Conservation (phyloP, 2,329 filamentous ascomycete genomes). For the Penicillium sp. region DNA sequence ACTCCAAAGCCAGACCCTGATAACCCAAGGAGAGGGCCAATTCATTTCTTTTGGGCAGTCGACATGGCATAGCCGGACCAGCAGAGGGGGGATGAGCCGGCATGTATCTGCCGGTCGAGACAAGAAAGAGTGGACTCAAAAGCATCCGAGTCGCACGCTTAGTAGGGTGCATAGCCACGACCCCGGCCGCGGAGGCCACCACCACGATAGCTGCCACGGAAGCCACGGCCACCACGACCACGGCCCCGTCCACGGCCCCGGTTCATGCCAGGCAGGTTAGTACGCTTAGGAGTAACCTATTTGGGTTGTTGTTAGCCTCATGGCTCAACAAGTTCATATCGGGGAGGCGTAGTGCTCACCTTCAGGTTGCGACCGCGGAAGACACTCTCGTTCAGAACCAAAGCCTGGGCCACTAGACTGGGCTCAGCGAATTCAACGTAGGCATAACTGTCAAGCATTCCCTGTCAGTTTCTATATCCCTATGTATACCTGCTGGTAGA, state of each 20-base stretch:
- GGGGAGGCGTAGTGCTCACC: conserved; percentile 50
- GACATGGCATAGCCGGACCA: not conserved
- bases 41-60: not conserved
- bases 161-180: conserved; percentile 47
- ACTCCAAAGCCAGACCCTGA: conserved; percentile 26
- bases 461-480: not conserved
- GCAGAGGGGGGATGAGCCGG: not conserved
- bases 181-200: conserved; percentile 50
- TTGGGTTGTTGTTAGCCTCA: conserved; percentile 28
- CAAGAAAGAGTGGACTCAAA: not conserved
- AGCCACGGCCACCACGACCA: conserved; percentile 51
- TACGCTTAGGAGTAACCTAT: conserved; percentile 83
- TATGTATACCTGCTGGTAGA: not conserved
- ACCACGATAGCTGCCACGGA: conserved; percentile 50
- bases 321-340: not conserved
- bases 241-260: conserved; percentile 60
- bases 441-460: conserved; percentile 66
- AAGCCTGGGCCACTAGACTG: conserved; percentile 82
- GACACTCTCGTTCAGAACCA: conserved; percentile 92
- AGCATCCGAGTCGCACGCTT: conserved; percentile 13
- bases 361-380: conserved; percentile 95
- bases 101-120: not conserved
- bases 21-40: not conserved
- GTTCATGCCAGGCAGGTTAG: conserved; percentile 89
- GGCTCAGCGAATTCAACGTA: conserved; percentile 98